Percentiles rank a stretch among this genome's conserved stretches.
Conservation (phyloP, 495 filamentous ascomycete species). For the Xylaria flabelliformis region DNA sequence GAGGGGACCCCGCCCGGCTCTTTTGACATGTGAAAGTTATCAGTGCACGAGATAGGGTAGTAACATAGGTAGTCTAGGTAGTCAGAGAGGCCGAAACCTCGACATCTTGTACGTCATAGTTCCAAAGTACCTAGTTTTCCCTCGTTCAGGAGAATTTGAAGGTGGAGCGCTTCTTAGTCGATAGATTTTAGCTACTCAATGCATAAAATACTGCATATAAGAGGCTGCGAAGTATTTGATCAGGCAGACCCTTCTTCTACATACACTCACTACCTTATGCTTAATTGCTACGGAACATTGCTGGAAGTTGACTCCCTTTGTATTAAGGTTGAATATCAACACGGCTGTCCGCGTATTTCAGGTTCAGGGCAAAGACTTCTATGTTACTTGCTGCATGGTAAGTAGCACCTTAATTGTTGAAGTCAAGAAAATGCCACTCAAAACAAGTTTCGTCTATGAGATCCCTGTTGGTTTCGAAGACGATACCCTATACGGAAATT, state of each 20-base stretch:
- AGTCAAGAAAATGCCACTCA: neutral
- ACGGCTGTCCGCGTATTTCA: neutral
- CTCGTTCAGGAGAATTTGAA: neutral
- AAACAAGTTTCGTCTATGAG: neutral
- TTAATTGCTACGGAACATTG: neutral
- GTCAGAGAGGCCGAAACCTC: neutral
- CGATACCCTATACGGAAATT: neutral
- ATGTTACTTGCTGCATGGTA: neutral
- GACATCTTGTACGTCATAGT: neutral
- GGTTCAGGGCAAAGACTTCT: neutral
- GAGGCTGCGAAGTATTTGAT: neutral
- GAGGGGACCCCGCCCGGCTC: neutral
- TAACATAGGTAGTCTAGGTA: neutral
- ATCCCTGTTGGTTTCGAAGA: neutral
- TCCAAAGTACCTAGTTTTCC: neutral
- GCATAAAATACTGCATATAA: neutral
- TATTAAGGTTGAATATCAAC: neutral
- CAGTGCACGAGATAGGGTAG: neutral
- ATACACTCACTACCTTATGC: neutral
- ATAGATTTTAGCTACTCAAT: neutral
- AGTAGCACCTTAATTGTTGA: neutral
- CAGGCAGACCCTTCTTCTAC: neutral
- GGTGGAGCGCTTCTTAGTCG: neutral
- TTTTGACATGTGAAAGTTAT: slow-evolving; percentile 21
- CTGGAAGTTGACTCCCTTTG: neutral